Conservation (phyloP, 495 filamentous ascomycete genomes). For the Jackrogersella multiformis region DNA sequence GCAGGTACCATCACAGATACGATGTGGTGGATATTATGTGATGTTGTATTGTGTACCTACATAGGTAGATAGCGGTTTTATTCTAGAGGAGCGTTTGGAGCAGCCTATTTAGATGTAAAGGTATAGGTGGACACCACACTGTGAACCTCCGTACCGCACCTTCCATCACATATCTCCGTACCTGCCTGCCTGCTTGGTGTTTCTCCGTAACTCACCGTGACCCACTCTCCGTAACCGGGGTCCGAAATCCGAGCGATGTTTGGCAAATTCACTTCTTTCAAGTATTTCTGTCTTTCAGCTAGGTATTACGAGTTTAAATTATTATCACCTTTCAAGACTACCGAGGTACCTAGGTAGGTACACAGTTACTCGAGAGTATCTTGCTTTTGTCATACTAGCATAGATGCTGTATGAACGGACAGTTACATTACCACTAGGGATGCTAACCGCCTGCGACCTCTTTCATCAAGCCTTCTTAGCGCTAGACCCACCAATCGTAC, state of each 20-base stretch:
- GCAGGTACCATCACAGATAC: too few relatives aligned
- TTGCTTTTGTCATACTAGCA: conserved; percentile 52
- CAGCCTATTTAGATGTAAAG: too few relatives aligned
- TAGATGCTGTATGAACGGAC: conserved; percentile 51
- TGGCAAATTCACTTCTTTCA: too few relatives aligned
- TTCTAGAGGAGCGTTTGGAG: too few relatives aligned
- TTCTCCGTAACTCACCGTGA: not conserved
- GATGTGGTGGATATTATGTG: too few relatives aligned
- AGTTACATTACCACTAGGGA: not conserved
- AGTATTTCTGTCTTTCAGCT: too few relatives aligned
- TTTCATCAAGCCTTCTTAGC: conserved; percentile 6
- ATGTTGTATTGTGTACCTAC: too few relatives aligned
- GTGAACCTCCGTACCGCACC: not conserved
- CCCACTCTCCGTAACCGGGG: not conserved
- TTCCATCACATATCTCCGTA: not conserved
- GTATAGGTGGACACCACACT: too few relatives aligned
- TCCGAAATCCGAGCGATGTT: not conserved
- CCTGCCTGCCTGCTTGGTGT: not conserved
- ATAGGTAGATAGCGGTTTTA: too few relatives aligned
- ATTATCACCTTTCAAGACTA: conserved; percentile 52
- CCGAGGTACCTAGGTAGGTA: too few relatives aligned
- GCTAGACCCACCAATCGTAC: not conserved
- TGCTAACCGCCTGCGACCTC: conserved; percentile 5
- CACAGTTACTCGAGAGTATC: conserved; percentile 44
- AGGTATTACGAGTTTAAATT: too few relatives aligned